Base-by-base conservation (phyloP, 2,329 filamentous ascomycete genomes). In the Hypoxylon sp. region DNA sequence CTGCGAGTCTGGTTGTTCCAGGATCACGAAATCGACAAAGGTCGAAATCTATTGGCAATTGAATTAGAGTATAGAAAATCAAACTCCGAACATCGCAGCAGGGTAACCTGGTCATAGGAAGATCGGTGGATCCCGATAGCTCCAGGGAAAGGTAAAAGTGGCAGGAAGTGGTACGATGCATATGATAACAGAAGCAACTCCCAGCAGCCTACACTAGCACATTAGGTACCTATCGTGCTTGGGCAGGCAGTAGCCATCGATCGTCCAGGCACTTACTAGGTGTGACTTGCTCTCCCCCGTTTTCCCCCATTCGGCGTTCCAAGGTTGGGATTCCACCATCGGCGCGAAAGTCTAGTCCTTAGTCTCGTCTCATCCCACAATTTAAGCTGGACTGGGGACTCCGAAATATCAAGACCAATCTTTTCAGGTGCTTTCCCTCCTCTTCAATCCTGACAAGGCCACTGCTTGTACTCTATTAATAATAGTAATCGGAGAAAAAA, bases 51-150 rank as follows among this genome's bases (percentile, higher is more conserved):
- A 54, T 68, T 68, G 48, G 51, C 53, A 65, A 65, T 65, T 62
- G 16, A 12, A 65, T 60, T 66, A 60, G 54, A 59, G 51, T 51
- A 63, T 26, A 55, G 32, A 67, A 67, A 64, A 26, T 11, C 42
- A 59, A 60, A 57, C 64, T 67, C 67, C 67, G 67, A 69, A 61
- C 2, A 62, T 66, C 67, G 67, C 67, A 60, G 50, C 30, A 45
- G 16, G n/a, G 9, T 46, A 38, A 42, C 32, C 30, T 57, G 18
- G 49, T 44, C 40, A 45, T 48, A 40, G n/a, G 49, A 58, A 59
- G 65, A 65, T 65, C 65, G 65, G 65, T 68, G 44, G 36, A 22
- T 14, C 62, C 65, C 65, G 65, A 68, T 63, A 63, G 57, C 62
- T 61, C 42, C n/a, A 33, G 16, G 16, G 16, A 9, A 40, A 14